Conservation (phyloP, 208 protist genomes). For the Phytomonas francai region DNA sequence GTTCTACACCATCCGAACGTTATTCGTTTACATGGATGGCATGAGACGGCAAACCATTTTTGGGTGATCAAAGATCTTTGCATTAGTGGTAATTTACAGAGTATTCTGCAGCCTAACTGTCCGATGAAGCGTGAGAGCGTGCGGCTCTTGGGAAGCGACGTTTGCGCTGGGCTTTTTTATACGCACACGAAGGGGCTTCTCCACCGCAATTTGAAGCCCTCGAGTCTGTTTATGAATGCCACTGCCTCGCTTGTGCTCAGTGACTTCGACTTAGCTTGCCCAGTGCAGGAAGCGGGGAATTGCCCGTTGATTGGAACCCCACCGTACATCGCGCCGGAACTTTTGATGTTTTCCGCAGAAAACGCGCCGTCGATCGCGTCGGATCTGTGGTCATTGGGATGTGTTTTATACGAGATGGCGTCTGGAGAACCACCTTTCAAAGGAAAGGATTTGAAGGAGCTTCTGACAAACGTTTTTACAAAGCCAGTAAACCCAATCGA, state of each 20-base stretch:
- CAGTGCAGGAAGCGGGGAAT: constrained; percentile 30
- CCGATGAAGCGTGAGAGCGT: constrained; percentile 65
- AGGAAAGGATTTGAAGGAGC: constrained; percentile 77
- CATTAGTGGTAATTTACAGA: constrained; percentile 84
- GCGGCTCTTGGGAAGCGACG: constrained; percentile 70
- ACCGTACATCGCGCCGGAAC: constrained; percentile 92
- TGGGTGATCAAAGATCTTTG: constrained; percentile 95
- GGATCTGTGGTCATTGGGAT: constrained; percentile 93
- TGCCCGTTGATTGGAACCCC: constrained; percentile 67
- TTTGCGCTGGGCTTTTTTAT: constrained; percentile 84
- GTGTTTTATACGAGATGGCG: constrained; percentile 89
- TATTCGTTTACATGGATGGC: constrained; percentile 93
- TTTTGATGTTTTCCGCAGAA: constrained; percentile 56
- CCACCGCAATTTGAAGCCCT: constrained; percentile 88
- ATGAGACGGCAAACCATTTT: constrained; percentile 94
- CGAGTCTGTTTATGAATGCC: constrained; percentile 90
- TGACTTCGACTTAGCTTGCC: constrained; percentile 86
- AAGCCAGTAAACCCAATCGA: constrained; percentile 22
- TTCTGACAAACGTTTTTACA: constrained; percentile 89
- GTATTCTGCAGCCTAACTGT: constrained; percentile 60
- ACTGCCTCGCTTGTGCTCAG: constrained; percentile 86
- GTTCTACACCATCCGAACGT: constrained; percentile 73
- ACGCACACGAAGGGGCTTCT: constrained; percentile 89
- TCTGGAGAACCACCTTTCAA: constrained; percentile 92
- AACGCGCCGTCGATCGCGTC: constrained; percentile 77